Evolutionary conservation across 2,329 filamentous ascomycete species (phyloP).

Genomic region (Trichoderma guizhouense): DNA sequence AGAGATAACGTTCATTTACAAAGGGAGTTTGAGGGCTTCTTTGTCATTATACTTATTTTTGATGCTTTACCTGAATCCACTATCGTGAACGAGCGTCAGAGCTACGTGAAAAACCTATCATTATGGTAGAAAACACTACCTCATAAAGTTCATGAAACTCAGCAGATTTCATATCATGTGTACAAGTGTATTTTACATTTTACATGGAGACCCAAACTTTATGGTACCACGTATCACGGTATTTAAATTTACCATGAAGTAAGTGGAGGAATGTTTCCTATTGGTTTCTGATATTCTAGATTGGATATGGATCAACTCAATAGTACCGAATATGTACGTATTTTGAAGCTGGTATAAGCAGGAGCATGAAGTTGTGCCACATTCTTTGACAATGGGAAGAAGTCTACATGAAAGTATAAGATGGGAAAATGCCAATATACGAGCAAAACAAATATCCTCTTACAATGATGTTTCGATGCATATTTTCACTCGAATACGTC

Average conservation of each 20-base stretch:
- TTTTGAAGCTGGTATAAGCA: neutral
- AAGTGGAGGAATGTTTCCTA: neutral
- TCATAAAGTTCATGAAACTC: neutral
- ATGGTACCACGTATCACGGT: neutral
- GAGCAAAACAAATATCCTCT: neutral
- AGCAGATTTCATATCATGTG: neutral
- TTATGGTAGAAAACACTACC: neutral
- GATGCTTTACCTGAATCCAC: neutral
- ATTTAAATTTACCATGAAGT: neutral
- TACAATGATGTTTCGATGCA: neutral
- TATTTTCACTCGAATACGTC: neutral
- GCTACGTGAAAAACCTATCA: neutral
- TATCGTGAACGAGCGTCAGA: neutral
- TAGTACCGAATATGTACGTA: neutral
- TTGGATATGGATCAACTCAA: neutral
- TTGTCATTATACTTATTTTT: neutral
- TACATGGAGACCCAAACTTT: rapidly evolving
- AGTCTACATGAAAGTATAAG: neutral
- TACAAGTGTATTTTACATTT: neutral
- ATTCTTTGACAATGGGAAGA: neutral
- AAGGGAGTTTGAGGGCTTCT: rapidly evolving
- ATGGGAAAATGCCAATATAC: neutral
- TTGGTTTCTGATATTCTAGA: neutral
- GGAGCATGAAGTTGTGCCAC: neutral
- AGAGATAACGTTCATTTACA: neutral